Evolutionary conservation across 2,329 filamentous ascomycete species (phyloP), one percentile per base, ranked within the genome.

Genomic region (Onygenales sp.): DNA sequence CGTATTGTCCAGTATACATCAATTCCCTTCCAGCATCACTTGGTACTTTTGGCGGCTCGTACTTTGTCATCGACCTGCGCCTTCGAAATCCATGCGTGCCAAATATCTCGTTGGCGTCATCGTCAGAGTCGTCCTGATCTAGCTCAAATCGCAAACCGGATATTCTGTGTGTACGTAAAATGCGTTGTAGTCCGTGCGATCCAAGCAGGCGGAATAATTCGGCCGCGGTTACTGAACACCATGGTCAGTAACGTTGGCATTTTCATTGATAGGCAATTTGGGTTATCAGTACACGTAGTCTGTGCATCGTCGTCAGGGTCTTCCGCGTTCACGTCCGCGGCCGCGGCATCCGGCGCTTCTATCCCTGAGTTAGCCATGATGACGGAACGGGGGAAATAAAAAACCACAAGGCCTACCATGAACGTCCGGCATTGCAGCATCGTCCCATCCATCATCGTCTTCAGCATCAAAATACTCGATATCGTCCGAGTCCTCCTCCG

Each of bases 1-100:
- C 92, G 70, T 96, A 97, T 2, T 75, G 76, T 1, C 92, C 92
- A 33, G 84, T 86, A 40, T 82, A 77, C 90, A 97, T 95, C 56
- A 97, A 73, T 60, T 85, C 81, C 48, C 70, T 76, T 6, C 93
- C 92, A 57, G 82, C 78, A 9, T 87, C 82, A 62, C 85, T 95
- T 0, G 92, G 92, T 0, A 95, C 83, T 61, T 87, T 87, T n/a
- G 91, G 88, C 55, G 91, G 91, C 44, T 81, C 73, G 57, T 83
- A 67, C 21, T 17, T 64, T 67, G 4, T 63, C 57, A 6, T 73
- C 66, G 67, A 68, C 51, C 78, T 74, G 46, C 77, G 70, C 36
- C 75, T 67, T 11, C 34, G 47, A 11, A 31, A 49, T 42, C 76
- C 70, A 60, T 75, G 64, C 50, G 69, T 63, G 5, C 63, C 45